Percentiles rank a stretch among this genome's conserved stretches.
Conservation (phyloP, 768 basidiomycete species). For the Lentinula sp. region DNA sequence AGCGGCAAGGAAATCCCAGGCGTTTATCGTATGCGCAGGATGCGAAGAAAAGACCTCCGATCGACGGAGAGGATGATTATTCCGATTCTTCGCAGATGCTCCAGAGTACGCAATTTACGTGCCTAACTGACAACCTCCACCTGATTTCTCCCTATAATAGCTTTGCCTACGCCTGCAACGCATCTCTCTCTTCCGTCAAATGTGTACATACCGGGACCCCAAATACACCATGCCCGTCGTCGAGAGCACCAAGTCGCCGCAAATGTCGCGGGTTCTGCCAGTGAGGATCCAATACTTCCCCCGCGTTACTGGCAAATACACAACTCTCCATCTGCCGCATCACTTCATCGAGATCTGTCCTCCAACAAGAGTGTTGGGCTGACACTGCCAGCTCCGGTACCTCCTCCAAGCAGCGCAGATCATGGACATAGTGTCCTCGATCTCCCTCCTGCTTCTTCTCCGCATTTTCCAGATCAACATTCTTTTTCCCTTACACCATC, state of each 20-base stretch:
- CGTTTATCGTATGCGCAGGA: neutral
- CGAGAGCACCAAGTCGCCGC: neutral
- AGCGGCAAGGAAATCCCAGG: neutral
- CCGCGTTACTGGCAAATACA: conserved; percentile 3
- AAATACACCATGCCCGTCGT: neutral
- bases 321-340: neutral
- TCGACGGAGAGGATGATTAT: neutral
- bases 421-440: neutral
- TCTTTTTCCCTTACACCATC: too few relatives aligned
- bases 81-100: neutral
- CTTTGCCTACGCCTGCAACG: neutral
- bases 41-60: neutral
- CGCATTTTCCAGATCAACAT: neutral
- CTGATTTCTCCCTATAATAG: neutral
- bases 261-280: neutral
- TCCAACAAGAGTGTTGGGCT: neutral
- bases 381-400: neutral
- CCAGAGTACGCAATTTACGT: neutral
- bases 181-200: neutral
- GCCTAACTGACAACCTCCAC: too few relatives aligned
- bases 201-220: neutral
- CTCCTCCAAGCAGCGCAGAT: neutral
- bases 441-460: neutral
- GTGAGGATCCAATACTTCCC: neutral
- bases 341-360: neutral